These are phyloP conservation scores for Ottelia alismoides DNA, from an alignment of 106 monocot species.

Conservation along the genomic window DNA sequence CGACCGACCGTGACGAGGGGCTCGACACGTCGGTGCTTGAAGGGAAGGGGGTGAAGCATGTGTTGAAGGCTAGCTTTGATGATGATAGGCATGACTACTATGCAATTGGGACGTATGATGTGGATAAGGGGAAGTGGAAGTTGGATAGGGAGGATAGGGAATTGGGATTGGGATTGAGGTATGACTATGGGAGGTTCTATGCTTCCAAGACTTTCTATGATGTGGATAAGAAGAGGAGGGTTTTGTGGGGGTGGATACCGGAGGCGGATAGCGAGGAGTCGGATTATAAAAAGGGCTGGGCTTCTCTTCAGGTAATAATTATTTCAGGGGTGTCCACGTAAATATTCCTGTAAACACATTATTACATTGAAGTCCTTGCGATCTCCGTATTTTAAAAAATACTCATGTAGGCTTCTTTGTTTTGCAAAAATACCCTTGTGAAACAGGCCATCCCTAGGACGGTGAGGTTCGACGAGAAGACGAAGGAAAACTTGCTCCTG, in stretches of 20 bases:
- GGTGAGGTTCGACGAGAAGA: constrained; percentile 45
- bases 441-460: constrained; percentile 40
- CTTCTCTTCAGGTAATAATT: constrained; percentile 48
- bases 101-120: constrained; percentile 29
- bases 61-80: constrained; percentile 56
- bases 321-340: background rate
- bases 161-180: constrained; percentile 47
- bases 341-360: background rate
- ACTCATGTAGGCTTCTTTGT: too few species aligned
- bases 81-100: constrained; percentile 54
- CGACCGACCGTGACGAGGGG: background rate
- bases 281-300: constrained; percentile 58
- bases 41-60: constrained; percentile 22
- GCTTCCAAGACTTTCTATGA: too few species aligned
- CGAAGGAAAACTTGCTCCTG: constrained; percentile 34
- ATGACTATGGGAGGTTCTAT: constrained; percentile 68
- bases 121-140: constrained; percentile 20
- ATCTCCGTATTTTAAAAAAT: background rate
- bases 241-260: constrained; percentile 62
- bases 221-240: constrained; percentile 29
- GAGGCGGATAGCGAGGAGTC: constrained; percentile 59
- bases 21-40: constrained; percentile 20
- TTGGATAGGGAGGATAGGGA: constrained; percentile 29
- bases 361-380: background rate
- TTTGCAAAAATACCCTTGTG: background rate